phyloP scores from a whole-genome alignment of 1,284 basidiomycete genomes.

The Neonothopanus nambi region DNA sequence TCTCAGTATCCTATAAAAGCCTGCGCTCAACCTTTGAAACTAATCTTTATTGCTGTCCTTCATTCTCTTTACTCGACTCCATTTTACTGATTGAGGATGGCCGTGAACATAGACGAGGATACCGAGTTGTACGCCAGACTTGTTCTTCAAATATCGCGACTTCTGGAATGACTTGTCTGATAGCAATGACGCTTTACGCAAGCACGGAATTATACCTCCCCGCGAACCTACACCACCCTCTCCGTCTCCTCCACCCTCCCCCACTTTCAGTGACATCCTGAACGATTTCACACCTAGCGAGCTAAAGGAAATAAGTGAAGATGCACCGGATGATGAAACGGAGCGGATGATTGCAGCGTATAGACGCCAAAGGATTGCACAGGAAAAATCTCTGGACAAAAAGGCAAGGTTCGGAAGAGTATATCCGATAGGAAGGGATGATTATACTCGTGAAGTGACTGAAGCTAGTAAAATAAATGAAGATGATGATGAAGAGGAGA shows the following conservation, averaged over 20 bases:
- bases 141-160: slow-evolving; percentile 3
- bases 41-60: too few species aligned
- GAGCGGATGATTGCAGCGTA: slow-evolving; percentile 76
- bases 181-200: slow-evolving; percentile 91
- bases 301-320: slow-evolving; percentile 67
- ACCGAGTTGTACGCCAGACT: slow-evolving; percentile 80
- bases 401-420: slow-evolving; percentile 82
- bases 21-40: too few species aligned
- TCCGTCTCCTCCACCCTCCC: slow-evolving; percentile 72
- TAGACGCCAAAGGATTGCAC: slow-evolving; percentile 64
- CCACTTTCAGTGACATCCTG: slow-evolving; percentile 63
- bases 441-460: slow-evolving; percentile 94
- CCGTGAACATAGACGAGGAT: slow-evolving; percentile 82
- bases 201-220: slow-evolving; percentile 87
- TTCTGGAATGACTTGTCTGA: slow-evolving; percentile 12
- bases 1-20: too few species aligned
- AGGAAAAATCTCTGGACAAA: slow-evolving; percentile 63
- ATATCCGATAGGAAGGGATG: slow-evolving; percentile 88
- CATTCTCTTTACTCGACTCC: too few species aligned
- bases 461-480: slow-evolving; percentile 82
- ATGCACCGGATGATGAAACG: slow-evolving; percentile 73
- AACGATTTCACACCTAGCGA: slow-evolving; percentile 69
- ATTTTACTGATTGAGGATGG: slow-evolving; percentile 38
- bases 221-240: slow-evolving; percentile 66
- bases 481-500: slow-evolving; percentile 62